Percentiles rank a stretch among this genome's conserved stretches.
Conservation (phyloP, 495 filamentous ascomycete genomes). For the Xylaria acuta region DNA sequence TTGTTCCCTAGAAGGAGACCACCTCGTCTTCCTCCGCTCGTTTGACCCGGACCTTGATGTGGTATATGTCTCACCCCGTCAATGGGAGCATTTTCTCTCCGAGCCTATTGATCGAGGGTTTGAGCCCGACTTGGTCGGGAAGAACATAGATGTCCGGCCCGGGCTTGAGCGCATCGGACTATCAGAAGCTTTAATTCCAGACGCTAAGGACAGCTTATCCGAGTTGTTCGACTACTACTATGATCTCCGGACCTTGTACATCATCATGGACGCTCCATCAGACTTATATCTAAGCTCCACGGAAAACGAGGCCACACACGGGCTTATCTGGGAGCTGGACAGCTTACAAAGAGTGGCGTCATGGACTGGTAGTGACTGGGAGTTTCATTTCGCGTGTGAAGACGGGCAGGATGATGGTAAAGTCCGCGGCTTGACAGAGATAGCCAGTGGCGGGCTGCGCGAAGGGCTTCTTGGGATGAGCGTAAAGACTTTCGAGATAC, state of each 20-base stretch:
- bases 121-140: not conserved
- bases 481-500: not conserved
- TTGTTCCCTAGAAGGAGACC: not conserved
- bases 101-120: not conserved
- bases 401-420: not conserved
- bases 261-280: not conserved
- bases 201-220: not conserved
- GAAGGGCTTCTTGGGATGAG: not conserved
- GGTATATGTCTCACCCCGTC: not conserved
- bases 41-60: not conserved
- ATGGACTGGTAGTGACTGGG: not conserved
- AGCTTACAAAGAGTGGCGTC: not conserved
- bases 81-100: not conserved
- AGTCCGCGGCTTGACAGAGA: not conserved
- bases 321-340: not conserved
- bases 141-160: not conserved
- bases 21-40: not conserved
- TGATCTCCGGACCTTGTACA: not conserved
- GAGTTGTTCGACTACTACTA: not conserved
- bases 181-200: not conserved
- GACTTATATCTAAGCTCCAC: not conserved
- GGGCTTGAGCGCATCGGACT: not conserved
- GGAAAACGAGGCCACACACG: not conserved
- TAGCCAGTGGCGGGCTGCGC: not conserved
- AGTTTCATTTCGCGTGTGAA: not conserved